A percentile compares a stretch with the other conserved stretches of the same genome.
Evolutionary conservation across 2,329 filamentous ascomycete genomes (phyloP).

Genomic region (Trichoderma sp.): DNA sequence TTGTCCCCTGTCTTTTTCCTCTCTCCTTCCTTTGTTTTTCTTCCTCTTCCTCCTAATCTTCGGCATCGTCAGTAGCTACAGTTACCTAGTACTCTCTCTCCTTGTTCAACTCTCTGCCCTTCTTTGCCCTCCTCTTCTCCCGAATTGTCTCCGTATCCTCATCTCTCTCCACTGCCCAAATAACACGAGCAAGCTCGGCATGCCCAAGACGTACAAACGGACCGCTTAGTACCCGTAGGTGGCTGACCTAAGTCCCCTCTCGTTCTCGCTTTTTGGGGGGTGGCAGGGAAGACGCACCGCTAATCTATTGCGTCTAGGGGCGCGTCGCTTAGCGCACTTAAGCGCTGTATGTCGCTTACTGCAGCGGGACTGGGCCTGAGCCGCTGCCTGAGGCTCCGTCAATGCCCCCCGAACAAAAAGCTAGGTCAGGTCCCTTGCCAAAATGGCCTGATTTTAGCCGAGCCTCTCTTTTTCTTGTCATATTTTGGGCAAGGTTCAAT

Average conservation of each 20-base stretch:
- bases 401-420: background rate
- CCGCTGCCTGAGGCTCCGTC: background rate
- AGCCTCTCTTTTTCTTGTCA: background rate
- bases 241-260: background rate
- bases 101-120: background rate
- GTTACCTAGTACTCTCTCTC: background rate
- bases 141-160: background rate
- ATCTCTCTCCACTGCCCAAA: background rate
- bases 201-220: background rate
- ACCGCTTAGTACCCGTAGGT: background rate
- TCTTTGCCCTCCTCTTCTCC: background rate
- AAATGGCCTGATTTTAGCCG: conserved; percentile 4
- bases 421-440: background rate
- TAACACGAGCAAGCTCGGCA: background rate
- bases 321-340: conserved; percentile 21
- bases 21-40: background rate
- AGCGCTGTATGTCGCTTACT: conserved; percentile 19
- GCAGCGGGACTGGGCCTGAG: conserved; percentile 1
- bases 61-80: background rate
- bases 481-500: background rate
- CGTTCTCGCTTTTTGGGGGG: background rate
- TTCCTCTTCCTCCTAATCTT: background rate
- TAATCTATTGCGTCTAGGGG: conserved; percentile 8
- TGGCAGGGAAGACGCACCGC: background rate
- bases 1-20: background rate